Evolutionary conservation across 192 early-diverging fungal species (phyloP), one percentile per base, ranked within the genome.

Genomic region (Gryganskiella cystojenkinii): DNA sequence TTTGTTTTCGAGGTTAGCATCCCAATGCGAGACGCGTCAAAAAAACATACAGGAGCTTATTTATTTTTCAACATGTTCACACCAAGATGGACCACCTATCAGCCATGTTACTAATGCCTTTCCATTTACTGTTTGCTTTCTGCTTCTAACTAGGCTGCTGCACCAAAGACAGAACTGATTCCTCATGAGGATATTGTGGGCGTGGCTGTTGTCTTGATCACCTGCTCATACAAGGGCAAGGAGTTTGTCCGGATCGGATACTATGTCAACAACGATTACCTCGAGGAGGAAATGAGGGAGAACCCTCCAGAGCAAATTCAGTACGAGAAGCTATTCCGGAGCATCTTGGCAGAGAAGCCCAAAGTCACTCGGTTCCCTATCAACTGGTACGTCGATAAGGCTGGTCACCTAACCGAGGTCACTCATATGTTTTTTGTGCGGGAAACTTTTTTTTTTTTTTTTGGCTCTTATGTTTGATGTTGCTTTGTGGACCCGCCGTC

Each of bases 161-260:
- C 92, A 8, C 90, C 90, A n/a, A 90, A 96, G 49, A 76, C 88
- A 14, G 86, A 88, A 22, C 80, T 90, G 45, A 89, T 99, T 57
- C 95, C 94, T 25, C 80, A 89, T 56, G 85, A 88, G 45, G 95
- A 98, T 58, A 78, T 96, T 35, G 69, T 98, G 35, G 96, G 93
- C 34, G 93, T 98, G 20, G 95, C 95, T 7, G 95, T 97, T 15
- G 89, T 99, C 28, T 79, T 98, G 51, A 86, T 99, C 34, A 90
- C 92, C 61, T 97, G 95, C 73, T 91, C 90, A 11, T 99, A 98
- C 80, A 87, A 88, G 67, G 90, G 90, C 49, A 90, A 91, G 70
- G 95, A 97, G 83, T 99, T 98, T 85, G 94, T 98, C 56, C 90
- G 96, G 68, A 94, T 99, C 54, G 98, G 96, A 15, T 99, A 99